A percentile compares a stretch with the other conserved stretches of the same genome.
These are phyloP conservation scores for Trichoderma orchidacearum DNA, from an alignment of 495 filamentous ascomycete genomes.

Conservation along the genomic window DNA sequence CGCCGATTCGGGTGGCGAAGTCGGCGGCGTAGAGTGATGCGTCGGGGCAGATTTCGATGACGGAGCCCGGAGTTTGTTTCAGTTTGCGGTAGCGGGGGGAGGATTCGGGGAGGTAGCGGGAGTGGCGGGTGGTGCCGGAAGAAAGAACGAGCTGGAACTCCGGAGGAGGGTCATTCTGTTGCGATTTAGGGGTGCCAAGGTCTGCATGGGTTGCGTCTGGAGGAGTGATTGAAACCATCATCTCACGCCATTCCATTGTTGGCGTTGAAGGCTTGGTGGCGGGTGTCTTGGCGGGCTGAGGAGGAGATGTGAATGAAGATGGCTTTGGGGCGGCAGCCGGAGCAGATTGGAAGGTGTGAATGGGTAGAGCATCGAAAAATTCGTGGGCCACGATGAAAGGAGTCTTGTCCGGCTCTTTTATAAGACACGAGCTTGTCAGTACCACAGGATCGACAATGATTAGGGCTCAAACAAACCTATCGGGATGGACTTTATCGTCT, in stretches of 20 bases:
- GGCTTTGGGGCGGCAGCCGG: slow-evolving; percentile 31
- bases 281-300: slow-evolving; percentile 93
- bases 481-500: slow-evolving; percentile 74
- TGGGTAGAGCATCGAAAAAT: slow-evolving; percentile 97
- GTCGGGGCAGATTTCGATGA: slow-evolving; percentile 85
- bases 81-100: slow-evolving; percentile 70
- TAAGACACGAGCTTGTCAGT: too few species aligned
- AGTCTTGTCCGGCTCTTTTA: slow-evolving; percentile 43
- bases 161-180: slow-evolving; percentile 36
- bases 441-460: slow-evolving; percentile 1
- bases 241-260: slow-evolving; percentile 64
- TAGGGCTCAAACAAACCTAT: slow-evolving; percentile 32
- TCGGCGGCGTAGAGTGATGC: slow-evolving; percentile 62
- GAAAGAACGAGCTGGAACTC: slow-evolving; percentile 79
- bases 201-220: slow-evolving; percentile 28
- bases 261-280: slow-evolving; percentile 64
- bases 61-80: slow-evolving; percentile 41
- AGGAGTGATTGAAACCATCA: slow-evolving; percentile 63
- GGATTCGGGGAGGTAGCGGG: slow-evolving; percentile 70
- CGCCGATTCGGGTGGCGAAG: slow-evolving; percentile 73
- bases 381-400: slow-evolving; percentile 95
- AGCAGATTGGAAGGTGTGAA: slow-evolving; percentile 78
- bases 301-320: slow-evolving; percentile 94
- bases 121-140: slow-evolving; percentile 61
- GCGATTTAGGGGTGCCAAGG: slow-evolving; percentile 37